Base-by-base conservation (phyloP, 768 basidiomycete genomes). In the Daedaleopsis nitida region DNA sequence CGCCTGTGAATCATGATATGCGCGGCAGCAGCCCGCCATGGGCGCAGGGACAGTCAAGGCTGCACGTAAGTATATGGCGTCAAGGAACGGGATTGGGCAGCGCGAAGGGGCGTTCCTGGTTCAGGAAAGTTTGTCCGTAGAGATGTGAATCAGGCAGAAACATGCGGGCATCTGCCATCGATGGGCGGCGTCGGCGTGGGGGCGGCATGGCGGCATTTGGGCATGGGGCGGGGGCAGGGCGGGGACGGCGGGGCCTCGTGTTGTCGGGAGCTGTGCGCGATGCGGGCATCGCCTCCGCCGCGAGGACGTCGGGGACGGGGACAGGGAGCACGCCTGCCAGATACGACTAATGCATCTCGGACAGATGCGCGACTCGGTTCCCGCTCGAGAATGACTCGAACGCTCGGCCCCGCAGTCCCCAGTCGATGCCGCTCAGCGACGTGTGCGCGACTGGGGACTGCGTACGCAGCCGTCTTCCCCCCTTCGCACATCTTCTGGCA, bases 231-330 rank as follows among this genome's bases (percentile, higher is more conserved):
- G 59, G 24, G 32, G 54, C 32, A 49, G 54, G 49, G 35, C 9
- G 50, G 55, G 44, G 55, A 35, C 55, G 55, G 39, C 55, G 8
- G 13, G 42, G 43, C 19, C 34, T 24, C 39, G 51, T 52, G 57
- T 45, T 43, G 60, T 37, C 55, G 43, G 48, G 32, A 37, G 32
- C 27, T 35, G 42, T 23, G 50, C 23, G 38, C 42, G 27, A 42
- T 37, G 53, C 59, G 60, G 53, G 53, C 53, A 55, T 59, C 47
- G 52, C 45, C 53, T 45, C 49, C 45, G 19, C 21, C 13, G 47
- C 19, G 23, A 21, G 47, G 27, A 32, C 27, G 27, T 32, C 27
- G 27, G 27, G 27, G 3, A 7, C 27, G 27, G 27, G 27, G 27
- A 32, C n/a, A n/a, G 23, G 47, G 47, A 49, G 7, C 47, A 14